Conservation (phyloP, 192 early-diverging fungal genomes). For the Lobosporangium transversale region DNA sequence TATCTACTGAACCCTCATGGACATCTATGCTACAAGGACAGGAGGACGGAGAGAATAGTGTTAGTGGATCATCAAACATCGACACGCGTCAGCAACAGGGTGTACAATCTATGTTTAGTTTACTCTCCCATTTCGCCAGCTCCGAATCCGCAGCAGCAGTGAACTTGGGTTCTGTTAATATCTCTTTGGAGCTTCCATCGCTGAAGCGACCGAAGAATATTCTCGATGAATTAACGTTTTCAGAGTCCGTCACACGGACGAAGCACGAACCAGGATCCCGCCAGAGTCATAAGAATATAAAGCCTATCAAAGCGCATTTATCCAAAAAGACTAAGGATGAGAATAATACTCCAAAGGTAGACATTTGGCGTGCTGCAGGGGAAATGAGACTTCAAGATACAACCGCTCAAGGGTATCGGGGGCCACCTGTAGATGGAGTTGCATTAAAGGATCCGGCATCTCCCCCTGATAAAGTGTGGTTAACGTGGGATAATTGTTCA, state of each 20-base stretch:
- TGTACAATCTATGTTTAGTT: conserved; percentile 4
- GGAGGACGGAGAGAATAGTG: not conserved
- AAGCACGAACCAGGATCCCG: no score
- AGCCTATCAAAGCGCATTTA: no score
- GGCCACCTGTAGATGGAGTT: no score
- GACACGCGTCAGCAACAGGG: no score
- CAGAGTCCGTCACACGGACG: no score
- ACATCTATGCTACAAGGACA: not conserved
- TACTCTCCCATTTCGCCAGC: not conserved
- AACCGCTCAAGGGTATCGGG: not conserved
- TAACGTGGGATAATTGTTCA: conserved; percentile 30
- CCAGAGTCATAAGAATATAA: no score
- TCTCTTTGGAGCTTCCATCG: conserved; percentile 22
- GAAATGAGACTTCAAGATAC: conserved; percentile 4
- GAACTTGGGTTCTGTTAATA: conserved; percentile 1
- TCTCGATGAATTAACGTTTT: conserved; percentile 21
- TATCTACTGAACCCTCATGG: not conserved
- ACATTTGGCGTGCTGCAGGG: conserved; percentile 26
- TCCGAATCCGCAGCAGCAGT: not conserved
- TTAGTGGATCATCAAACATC: no score
- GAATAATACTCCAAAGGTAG: no score
- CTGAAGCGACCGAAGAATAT: conserved; percentile 41
- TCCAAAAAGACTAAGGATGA: not conserved
- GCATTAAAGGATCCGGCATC: no score
- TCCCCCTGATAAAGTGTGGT: not conserved